Evolutionary conservation across 2,329 filamentous ascomycete genomes (phyloP).

Genomic region (Colletotrichum sp.): DNA sequence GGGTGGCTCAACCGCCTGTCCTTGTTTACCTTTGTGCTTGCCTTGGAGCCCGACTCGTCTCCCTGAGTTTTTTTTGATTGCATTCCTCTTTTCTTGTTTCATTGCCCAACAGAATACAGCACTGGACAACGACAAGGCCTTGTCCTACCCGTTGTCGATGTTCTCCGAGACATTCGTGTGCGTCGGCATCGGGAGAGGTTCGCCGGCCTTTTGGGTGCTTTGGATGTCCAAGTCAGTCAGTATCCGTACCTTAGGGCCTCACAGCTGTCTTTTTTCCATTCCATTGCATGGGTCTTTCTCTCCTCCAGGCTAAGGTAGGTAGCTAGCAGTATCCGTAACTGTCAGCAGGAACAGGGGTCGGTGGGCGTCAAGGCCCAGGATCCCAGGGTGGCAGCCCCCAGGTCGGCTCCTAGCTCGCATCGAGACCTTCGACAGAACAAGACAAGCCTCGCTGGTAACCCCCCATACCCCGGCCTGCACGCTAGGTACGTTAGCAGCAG

Average conservation of each 20-base stretch:
- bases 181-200: not conserved
- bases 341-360: not conserved
- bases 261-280: not conserved
- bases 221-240: not conserved
- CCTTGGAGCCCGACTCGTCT: not conserved
- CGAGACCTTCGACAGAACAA: constrained; percentile 13
- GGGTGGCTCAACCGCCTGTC: not conserved
- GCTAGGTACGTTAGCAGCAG: constrained; percentile 4
- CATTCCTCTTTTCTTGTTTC: not conserved
- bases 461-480: constrained; percentile 12
- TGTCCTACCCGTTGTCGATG: not conserved
- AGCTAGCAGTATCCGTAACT: too few species aligned
- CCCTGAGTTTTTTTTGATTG: not conserved
- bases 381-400: constrained; percentile 1
- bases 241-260: not conserved
- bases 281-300: too few species aligned
- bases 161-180: not conserved
- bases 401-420: constrained; percentile 2
- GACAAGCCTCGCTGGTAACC: constrained; percentile 2
- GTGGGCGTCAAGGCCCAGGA: not conserved
- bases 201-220: not conserved
- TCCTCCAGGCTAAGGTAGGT: too few species aligned
- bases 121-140: not conserved
- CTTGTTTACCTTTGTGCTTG: not conserved
- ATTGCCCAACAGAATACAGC: not conserved